phyloP scores from a whole-genome alignment of 768 basidiomycete genomes.

The Sarcodon sp. region DNA sequence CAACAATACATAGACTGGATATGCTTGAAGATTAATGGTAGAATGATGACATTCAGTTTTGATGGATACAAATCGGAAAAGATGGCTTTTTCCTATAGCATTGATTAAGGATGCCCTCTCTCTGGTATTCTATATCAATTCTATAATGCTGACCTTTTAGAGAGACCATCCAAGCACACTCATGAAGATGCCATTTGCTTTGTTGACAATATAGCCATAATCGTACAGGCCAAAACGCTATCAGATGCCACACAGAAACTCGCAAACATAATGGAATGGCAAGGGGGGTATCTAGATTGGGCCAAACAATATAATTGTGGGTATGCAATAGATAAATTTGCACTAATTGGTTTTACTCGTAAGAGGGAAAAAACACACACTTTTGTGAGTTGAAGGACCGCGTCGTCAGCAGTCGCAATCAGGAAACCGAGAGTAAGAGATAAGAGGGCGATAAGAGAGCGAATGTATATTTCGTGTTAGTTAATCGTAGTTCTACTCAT shows the following conservation, averaged over 20 bases:
- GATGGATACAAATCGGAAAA: slow-evolving; percentile 8
- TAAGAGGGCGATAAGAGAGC: too few species aligned
- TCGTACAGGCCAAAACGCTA: slow-evolving; percentile 3
- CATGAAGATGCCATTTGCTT: slow-evolving; percentile 5
- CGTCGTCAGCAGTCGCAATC: too few species aligned
- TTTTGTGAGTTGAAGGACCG: too few species aligned
- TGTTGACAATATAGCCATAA: slow-evolving; percentile 9
- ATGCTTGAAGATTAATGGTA: not conserved
- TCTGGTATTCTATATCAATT: slow-evolving; percentile 10
- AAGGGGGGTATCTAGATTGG: slow-evolving; percentile 15
- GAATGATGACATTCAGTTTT: slow-evolving; percentile 4
- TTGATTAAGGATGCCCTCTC: slow-evolving; percentile 13
- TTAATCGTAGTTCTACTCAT: too few species aligned
- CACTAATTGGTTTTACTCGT: too few species aligned
- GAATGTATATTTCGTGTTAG: too few species aligned
- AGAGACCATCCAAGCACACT: slow-evolving; percentile 5
- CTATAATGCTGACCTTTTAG: slow-evolving; percentile 12
- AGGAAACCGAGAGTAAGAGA: too few species aligned
- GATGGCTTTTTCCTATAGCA: slow-evolving; percentile 5
- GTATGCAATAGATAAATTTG: too few species aligned
- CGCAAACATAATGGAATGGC: slow-evolving; percentile 4
- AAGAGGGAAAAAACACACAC: too few species aligned
- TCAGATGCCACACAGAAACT: slow-evolving; percentile 1
- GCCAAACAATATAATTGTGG: too few species aligned
- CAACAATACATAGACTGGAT: slow-evolving; percentile 9